These are phyloP conservation scores for Monilinia fructigena DNA, from an alignment of 2,329 filamentous ascomycete genomes.

Conservation along the genomic window DNA sequence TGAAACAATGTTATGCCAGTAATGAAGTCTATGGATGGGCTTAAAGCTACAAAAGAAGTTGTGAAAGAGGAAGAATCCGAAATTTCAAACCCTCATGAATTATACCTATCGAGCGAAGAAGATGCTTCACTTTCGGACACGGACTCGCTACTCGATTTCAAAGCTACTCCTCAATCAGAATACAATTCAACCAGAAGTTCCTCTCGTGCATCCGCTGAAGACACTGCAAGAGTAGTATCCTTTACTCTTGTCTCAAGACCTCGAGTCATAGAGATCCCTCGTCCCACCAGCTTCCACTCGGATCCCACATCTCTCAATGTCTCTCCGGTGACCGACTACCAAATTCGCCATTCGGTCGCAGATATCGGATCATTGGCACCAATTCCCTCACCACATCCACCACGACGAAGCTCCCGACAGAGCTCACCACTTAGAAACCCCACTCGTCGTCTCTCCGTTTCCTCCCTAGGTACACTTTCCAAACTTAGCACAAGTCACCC, in stretches of 20 bases:
- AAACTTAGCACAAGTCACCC: constrained; percentile 12
- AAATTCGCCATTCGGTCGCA: constrained; percentile 19
- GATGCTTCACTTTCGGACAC: constrained; percentile 63
- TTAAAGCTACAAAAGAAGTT: constrained; percentile 28
- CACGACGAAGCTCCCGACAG: constrained; percentile 11
- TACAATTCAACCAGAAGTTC: constrained; percentile 38
- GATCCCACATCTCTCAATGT: constrained; percentile 12
- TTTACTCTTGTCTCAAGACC: constrained; percentile 61
- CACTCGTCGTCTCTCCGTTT: constrained; percentile 29
- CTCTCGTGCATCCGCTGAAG: constrained; percentile 46
- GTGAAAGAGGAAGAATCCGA: constrained; percentile 24
- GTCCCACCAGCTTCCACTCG: constrained; percentile 13
- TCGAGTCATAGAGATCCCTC: constrained; percentile 46
- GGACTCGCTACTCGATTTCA: constrained; percentile 51
- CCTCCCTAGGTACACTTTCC: constrained; percentile 20
- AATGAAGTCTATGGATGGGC: constrained; percentile 33
- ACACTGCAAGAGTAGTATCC: constrained; percentile 58
- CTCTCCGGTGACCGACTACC: constrained; percentile 13
- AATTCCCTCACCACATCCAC: constrained; percentile 4
- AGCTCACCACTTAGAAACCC: constrained; percentile 7
- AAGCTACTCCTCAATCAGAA: constrained; percentile 36
- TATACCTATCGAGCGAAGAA: constrained; percentile 66
- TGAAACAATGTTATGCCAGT: constrained; percentile 36
- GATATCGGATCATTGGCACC: constrained; percentile 13
- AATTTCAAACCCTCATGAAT: constrained; percentile 49